Base-by-base conservation (phyloP, 345 rosid species). In the Laguncularia racemosa region DNA sequence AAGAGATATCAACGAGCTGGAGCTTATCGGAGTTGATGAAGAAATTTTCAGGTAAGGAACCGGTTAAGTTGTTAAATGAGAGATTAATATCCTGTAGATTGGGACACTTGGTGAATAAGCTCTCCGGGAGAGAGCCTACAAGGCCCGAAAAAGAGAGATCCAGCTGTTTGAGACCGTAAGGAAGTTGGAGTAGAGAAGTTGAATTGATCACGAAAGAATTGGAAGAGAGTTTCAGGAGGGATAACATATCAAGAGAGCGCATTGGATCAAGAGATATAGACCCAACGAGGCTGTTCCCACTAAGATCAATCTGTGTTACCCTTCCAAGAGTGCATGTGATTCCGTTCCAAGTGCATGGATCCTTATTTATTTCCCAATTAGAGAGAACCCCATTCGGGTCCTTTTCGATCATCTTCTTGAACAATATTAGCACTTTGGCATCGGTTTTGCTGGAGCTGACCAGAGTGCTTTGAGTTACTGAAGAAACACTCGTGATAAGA, bases 271-370 rank as follows among this genome's bases (percentile, higher is more conserved):
- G 79, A 20, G 80, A 80, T 59, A 89, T 51, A 6, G 55, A 46
- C n/a, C 91, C 97, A 43, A 53, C 60, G 60, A 92, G 89, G 49
- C 65, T 67, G 55, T 69, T 59, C 16, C 77, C 80, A 44, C 67
- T 74, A 57, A 92, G 98, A 63, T 92, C 83, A 44, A 92, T 79
- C 67, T 77, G 84, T 16, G 81, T 73, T 59, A 76, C 83, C 70
- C 98, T 78, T 54, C 88, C 82, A 4, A 45, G 64, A 18, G 82
- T 59, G 78, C 98, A 92, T 45, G 88, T 75, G 55, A 89, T 77
- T 48, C 98, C 98, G 63, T 78, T 76, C 78, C 85, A 92, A 61
- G 55, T 55, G 69, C 98, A 89, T 20, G 90, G 89, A 21, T 66
- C 74, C 52, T 66, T 76, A 14, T 65, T 53, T 13, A 74, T 73